phyloP scores from a whole-genome alignment of 345 rosid species.

The Populus ilicifolia region DNA sequence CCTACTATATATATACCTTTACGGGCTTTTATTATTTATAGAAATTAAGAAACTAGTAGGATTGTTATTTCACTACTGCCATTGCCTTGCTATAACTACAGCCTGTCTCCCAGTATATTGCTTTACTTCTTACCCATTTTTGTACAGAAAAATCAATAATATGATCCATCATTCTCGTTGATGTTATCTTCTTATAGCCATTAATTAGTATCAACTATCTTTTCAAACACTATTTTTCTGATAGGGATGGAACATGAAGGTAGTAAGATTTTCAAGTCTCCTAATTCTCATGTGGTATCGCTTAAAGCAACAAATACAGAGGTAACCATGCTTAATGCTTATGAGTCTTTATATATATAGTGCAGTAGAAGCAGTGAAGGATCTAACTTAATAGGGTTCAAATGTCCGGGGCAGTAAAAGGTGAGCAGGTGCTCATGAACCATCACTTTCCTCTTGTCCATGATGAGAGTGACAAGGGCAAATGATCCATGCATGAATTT shows the following conservation, averaged over 20 bases:
- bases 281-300: conserved; percentile 12
- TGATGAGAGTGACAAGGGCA: background rate
- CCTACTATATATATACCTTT: background rate
- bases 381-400: no score
- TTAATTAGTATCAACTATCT: background rate
- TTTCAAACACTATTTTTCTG: background rate
- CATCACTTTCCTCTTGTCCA: background rate
- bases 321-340: conserved; percentile 13
- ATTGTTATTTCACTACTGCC: background rate
- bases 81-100: background rate
- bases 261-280: conserved; percentile 15
- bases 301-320: conserved; percentile 19
- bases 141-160: background rate
- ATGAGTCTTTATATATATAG: background rate
- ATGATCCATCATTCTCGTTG: background rate
- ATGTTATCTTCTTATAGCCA: background rate
- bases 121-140: background rate
- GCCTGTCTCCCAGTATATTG: background rate
- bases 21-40: no score
- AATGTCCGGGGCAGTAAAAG: background rate
- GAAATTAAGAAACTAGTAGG: background rate
- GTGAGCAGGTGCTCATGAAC: background rate
- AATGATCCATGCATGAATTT: background rate
- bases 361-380: no score
- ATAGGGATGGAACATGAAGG: conserved; percentile 34